phyloP scores from a whole-genome alignment of 768 basidiomycete species.

The Russula virescens region DNA sequence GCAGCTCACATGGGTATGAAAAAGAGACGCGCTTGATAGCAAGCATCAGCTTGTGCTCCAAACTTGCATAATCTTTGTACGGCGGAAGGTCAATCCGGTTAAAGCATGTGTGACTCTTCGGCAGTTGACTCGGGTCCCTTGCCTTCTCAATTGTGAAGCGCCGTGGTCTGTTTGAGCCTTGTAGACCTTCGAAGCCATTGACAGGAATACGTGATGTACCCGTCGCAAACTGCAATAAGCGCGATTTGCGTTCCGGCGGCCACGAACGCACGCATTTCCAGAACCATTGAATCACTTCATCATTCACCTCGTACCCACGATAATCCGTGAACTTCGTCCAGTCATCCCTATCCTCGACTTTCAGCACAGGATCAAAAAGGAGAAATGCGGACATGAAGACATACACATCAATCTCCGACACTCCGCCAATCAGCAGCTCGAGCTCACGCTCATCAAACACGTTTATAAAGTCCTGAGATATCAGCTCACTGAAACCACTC shows the following conservation, averaged over 20 bases:
- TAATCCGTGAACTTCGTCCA: constrained; percentile 99
- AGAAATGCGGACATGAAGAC: constrained; percentile 30
- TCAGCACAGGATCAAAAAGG: background rate
- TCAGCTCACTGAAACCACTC: constrained; percentile 99
- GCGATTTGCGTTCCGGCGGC: constrained; percentile 97
- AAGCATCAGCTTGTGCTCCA: constrained; percentile 92
- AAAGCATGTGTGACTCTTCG: constrained; percentile 97
- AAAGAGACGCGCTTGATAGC: constrained; percentile 75
- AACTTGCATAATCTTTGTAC: constrained; percentile 89
- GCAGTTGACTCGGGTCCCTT: constrained; percentile 92
- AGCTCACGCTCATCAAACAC: constrained; percentile 99
- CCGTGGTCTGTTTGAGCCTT: constrained; percentile 95
- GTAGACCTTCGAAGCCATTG: constrained; percentile 97
- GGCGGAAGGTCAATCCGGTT: constrained; percentile 96
- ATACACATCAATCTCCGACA: constrained; percentile 99
- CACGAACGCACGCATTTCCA: constrained; percentile 98
- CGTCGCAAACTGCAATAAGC: constrained; percentile 92
- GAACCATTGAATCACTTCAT: constrained; percentile 99
- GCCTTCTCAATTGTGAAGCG: constrained; percentile 99
- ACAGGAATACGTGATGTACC: constrained; percentile 96
- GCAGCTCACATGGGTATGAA: constrained; percentile 4
- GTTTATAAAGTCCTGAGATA: constrained; percentile 95
- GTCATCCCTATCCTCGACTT: constrained; percentile 57
- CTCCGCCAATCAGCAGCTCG: constrained; percentile 95
- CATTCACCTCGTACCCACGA: constrained; percentile 90